phyloP scores from a whole-genome alignment of 257 asterid genomes.

The Verbascum thapsus region DNA sequence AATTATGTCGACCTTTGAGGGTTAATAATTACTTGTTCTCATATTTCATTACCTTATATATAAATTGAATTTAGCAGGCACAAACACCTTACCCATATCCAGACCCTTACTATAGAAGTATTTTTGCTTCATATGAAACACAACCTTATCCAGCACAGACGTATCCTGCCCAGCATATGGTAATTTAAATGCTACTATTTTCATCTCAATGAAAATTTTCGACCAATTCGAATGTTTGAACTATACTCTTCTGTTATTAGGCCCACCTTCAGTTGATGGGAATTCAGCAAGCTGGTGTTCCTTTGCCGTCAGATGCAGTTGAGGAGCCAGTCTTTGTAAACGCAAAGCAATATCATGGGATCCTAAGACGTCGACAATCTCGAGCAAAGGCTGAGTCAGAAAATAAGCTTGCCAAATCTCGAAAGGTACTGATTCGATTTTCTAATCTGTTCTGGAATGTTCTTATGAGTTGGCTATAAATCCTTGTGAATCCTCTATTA shows the following conservation, averaged over 20 bases:
- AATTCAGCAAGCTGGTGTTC: conserved; percentile 87
- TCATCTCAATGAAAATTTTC: conserved; percentile 14
- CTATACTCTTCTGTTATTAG: conserved; percentile 34
- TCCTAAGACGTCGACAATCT: conserved; percentile 23
- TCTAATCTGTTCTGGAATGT: no score
- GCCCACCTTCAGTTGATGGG: conserved; percentile 95
- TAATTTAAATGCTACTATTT: conserved; percentile 32
- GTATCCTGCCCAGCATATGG: conserved; percentile 86
- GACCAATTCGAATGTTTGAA: background rate
- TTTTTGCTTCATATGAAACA: conserved; percentile 81
- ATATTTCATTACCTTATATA: background rate
- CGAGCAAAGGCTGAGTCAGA: conserved; percentile 8
- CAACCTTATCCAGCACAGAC: conserved; percentile 83
- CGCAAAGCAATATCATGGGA: conserved; percentile 26
- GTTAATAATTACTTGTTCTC: conserved; percentile 19
- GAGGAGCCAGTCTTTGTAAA: conserved; percentile 37
- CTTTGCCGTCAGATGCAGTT: conserved; percentile 81
- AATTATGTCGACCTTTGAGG: conserved; percentile 11
- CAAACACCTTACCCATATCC: conserved; percentile 82
- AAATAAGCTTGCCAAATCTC: background rate
- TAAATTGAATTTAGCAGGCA: conserved; percentile 50
- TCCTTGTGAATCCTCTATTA: no score
- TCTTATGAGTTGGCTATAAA: no score
- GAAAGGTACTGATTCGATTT: conserved; percentile 25
- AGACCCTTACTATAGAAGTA: conserved; percentile 86